phyloP scores from a whole-genome alignment of 2,329 filamentous ascomycete genomes.

The Ophiostoma sp. region DNA sequence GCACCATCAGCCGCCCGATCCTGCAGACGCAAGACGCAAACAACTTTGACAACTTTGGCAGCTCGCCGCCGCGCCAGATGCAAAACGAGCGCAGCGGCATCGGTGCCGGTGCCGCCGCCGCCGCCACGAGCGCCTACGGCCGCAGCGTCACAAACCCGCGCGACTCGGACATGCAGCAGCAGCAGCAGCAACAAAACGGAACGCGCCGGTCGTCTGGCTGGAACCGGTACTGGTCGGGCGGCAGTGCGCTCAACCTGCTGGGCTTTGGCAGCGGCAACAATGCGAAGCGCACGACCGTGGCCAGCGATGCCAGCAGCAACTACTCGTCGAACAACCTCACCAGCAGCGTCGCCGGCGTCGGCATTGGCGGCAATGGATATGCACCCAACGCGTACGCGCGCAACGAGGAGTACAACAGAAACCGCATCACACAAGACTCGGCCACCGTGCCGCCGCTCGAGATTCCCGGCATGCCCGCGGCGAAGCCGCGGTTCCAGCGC shows the following conservation, averaged over 20 bases:
- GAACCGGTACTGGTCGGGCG: conserved; percentile 73
- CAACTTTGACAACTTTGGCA: conserved; percentile 20
- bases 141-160: conserved; percentile 19
- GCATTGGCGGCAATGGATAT: conserved; percentile 7
- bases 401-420: conserved; percentile 13
- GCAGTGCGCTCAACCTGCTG: conserved; percentile 61
- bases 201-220: conserved; percentile 63
- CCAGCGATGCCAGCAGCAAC: conserved; percentile 50
- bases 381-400: neutral
- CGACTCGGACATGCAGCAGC: conserved; percentile 23
- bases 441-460: conserved; percentile 64
- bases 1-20: conserved; percentile 57
- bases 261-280: conserved; percentile 47
- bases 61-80: conserved; percentile 32
- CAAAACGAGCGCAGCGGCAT: conserved; percentile 24
- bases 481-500: conserved; percentile 56
- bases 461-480: conserved; percentile 46
- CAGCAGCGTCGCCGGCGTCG: neutral
- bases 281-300: conserved; percentile 36
- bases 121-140: conserved; percentile 12
- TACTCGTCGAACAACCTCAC: conserved; percentile 46
- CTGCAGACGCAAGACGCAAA: conserved; percentile 12
- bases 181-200: conserved; percentile 37
- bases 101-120: conserved; percentile 28
- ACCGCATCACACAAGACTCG: conserved; percentile 58